A percentile compares a stretch with the other conserved stretches of the same genome.
These are phyloP conservation scores for Leishmania gerbilli DNA, from an alignment of 208 protist genomes.

Conservation along the genomic window DNA sequence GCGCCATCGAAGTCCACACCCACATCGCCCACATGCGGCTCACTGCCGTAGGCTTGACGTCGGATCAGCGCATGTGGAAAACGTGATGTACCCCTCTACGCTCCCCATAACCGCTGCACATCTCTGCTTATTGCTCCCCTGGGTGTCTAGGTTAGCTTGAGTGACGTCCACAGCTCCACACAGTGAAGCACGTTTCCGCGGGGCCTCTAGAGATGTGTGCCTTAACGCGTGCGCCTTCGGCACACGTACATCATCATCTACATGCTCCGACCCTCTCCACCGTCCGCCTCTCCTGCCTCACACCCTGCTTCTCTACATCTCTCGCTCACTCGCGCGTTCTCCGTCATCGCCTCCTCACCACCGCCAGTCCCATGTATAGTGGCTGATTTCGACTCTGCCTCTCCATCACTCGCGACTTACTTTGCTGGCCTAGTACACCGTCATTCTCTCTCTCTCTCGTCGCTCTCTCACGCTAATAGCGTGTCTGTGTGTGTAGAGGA, in stretches of 20 bases:
- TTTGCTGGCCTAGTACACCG: neutral
- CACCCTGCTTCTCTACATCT: neutral
- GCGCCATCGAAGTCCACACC: neutral
- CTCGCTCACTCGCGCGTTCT: neutral
- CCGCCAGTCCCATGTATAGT: conserved; percentile 2
- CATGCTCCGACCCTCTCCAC: neutral
- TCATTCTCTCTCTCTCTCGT: neutral
- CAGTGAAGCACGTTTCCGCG: neutral
- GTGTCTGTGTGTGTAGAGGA: too few relatives aligned
- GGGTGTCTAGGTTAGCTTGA: neutral
- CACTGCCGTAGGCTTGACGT: neutral
- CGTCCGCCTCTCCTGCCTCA: neutral
- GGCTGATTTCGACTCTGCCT: neutral
- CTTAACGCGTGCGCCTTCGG: neutral
- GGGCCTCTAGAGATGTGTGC: neutral
- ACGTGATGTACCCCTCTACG: neutral
- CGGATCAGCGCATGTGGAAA: neutral
- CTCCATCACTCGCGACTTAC: neutral
- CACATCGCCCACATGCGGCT: neutral
- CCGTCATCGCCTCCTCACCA: neutral
- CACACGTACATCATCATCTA: conserved; percentile 1
- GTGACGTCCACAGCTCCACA: neutral
- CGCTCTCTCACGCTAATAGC: neutral
- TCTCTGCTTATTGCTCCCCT: neutral
- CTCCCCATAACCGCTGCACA: neutral